phyloP scores from a whole-genome alignment of 2,329 filamentous ascomycete species.

The Penicillium sp. region DNA sequence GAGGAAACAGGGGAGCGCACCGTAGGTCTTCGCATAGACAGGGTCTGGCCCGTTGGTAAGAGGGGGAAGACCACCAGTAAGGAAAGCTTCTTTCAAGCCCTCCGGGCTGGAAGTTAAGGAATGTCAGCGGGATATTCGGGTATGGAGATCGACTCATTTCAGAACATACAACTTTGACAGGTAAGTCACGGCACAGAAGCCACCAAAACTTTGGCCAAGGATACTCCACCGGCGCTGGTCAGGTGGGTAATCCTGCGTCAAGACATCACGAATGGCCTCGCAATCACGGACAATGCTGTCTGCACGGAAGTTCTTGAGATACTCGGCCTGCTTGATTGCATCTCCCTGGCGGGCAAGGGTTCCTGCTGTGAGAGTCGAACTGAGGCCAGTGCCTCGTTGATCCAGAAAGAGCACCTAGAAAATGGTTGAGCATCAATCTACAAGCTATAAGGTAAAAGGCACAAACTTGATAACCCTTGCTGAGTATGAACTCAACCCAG shows the following conservation, averaged over 20 bases:
- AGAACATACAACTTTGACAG: slow-evolving; percentile 65
- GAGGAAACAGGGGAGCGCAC: slow-evolving; percentile 23
- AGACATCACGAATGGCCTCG: slow-evolving; percentile 74
- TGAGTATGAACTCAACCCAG: slow-evolving; percentile 68
- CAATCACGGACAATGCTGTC: slow-evolving; percentile 88
- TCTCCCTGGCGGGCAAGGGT: slow-evolving; percentile 66
- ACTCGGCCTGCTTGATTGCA: slow-evolving; percentile 67
- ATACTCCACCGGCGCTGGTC: slow-evolving; percentile 77
- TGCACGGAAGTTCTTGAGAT: slow-evolving; percentile 80
- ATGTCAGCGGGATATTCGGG: not conserved
- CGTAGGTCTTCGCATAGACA: slow-evolving; percentile 70
- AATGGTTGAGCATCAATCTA: not conserved
- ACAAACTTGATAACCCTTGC: slow-evolving; percentile 73
- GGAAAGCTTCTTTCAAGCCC: slow-evolving; percentile 76
- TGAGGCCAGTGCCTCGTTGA: slow-evolving; percentile 84
- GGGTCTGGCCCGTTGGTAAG: slow-evolving; percentile 68
- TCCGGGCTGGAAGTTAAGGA: slow-evolving; percentile 52
- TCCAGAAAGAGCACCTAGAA: slow-evolving; percentile 69
- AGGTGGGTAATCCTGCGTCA: slow-evolving; percentile 67
- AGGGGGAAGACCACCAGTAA: slow-evolving; percentile 80
- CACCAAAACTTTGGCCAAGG: slow-evolving; percentile 89
- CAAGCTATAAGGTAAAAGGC: not conserved
- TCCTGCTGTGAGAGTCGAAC: slow-evolving; percentile 71
- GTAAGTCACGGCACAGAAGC: slow-evolving; percentile 81
- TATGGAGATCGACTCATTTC: not conserved